phyloP scores from a whole-genome alignment of 2,329 filamentous ascomycete genomes.

The Penicillium sp. region DNA sequence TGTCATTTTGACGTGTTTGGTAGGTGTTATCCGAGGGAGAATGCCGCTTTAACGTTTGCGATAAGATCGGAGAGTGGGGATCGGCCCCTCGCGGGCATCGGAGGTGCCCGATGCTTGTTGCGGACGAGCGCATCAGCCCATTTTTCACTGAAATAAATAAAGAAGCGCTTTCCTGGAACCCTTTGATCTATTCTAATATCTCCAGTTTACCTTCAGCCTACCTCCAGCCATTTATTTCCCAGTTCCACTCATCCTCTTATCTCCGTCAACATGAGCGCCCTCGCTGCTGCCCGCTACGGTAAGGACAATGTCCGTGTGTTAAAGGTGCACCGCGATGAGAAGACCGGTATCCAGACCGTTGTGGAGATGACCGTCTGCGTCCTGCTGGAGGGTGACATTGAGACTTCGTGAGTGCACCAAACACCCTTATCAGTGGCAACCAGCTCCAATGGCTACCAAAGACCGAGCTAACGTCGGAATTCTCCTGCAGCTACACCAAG shows the following conservation, averaged over 20 bases:
- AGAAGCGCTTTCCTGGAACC: constrained; percentile 1
- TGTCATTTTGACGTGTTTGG: background rate
- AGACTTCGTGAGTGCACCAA: constrained; percentile 62
- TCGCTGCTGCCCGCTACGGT: constrained; percentile 50
- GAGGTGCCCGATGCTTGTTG: constrained; percentile 36
- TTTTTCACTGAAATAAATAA: constrained; percentile 14
- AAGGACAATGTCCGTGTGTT: constrained; percentile 98
- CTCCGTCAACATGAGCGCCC: constrained; percentile 31
- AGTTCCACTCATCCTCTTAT: constrained; percentile 3
- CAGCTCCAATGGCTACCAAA: background rate
- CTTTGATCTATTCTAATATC: background rate
- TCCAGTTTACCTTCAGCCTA: background rate
- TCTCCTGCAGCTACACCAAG: constrained; percentile 69
- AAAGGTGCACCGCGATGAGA: constrained; percentile 82
- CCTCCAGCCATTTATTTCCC: background rate
- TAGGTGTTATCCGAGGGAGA: background rate
- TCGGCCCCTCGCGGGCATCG: constrained; percentile 37
- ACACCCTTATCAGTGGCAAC: constrained; percentile 3
- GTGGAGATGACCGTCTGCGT: constrained; percentile 94
- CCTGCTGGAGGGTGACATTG: constrained; percentile 89
- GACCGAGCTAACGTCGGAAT: background rate
- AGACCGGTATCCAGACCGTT: constrained; percentile 77
- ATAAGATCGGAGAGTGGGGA: constrained; percentile 33
- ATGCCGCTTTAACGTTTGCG: constrained; percentile 7
- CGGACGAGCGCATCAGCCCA: constrained; percentile 16